Conservation (phyloP, 1,284 basidiomycete genomes). For the Anthracocystis panici-leucophaei region DNA sequence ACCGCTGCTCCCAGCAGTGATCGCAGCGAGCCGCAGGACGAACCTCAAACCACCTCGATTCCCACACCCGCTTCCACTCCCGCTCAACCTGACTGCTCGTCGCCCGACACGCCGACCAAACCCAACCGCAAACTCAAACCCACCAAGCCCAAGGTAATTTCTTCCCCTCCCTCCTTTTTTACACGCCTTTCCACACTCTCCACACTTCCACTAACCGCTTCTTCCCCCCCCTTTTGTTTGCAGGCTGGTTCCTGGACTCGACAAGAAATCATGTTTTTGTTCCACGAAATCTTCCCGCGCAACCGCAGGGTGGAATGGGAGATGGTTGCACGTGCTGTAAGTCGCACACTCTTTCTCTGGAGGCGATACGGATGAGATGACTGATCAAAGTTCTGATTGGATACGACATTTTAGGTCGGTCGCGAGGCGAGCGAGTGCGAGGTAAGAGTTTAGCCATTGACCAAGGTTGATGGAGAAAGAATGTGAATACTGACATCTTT, state of each 20-base stretch:
- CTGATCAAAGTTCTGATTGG: neutral
- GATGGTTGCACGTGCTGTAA: conserved; percentile 16
- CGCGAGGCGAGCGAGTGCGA: conserved; percentile 22
- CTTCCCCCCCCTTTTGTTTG: neutral
- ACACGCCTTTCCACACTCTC: too few species aligned
- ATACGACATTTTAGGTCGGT: conserved; percentile 27
- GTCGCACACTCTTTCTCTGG: neutral
- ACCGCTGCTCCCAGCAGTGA: neutral
- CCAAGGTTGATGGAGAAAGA: neutral
- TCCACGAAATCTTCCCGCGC: conserved; percentile 17
- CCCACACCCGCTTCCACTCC: neutral
- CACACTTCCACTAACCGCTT: neutral
- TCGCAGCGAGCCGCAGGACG: too few species aligned
- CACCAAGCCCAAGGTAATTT: neutral
- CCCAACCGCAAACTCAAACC: neutral
- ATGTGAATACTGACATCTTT: neutral
- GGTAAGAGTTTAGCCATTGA: conserved; percentile 14
- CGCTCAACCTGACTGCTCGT: neutral
- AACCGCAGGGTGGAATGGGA: conserved; percentile 14
- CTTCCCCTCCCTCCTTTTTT: too few species aligned
- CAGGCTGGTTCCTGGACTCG: conserved; percentile 6
- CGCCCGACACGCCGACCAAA: conserved; percentile 1
- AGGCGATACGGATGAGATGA: too few species aligned
- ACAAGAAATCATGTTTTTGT: conserved; percentile 31
- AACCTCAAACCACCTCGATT: neutral